phyloP scores from a whole-genome alignment of 208 protist species.

The Trypanosoma vivax region DNA sequence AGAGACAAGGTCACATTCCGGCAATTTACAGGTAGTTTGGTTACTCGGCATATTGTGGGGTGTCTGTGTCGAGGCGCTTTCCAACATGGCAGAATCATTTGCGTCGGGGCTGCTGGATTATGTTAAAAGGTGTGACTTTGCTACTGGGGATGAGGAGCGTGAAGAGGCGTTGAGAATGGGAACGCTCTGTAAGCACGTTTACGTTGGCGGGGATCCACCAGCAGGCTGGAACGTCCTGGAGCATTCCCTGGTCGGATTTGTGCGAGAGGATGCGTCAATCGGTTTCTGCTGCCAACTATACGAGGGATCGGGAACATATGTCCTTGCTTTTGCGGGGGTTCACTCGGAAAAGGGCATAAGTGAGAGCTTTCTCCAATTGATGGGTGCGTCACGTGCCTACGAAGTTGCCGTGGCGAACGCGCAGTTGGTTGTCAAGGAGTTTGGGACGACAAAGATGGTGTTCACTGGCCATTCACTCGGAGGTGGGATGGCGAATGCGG shows the following conservation, averaged over 20 bases:
- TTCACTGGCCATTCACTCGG: conserved; percentile 5
- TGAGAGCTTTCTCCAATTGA: not conserved
- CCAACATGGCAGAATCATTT: no score
- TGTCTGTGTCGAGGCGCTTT: no score
- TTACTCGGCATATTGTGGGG: no score
- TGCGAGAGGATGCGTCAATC: not conserved
- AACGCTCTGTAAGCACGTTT: not conserved
- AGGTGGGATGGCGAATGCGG: not conserved
- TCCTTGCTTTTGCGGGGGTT: conserved; percentile 4
- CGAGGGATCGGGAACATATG: not conserved
- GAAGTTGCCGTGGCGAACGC: not conserved
- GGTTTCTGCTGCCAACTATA: conserved; percentile 3
- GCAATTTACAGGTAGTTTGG: no score
- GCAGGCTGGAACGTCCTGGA: not conserved
- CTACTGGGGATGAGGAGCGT: not conserved
- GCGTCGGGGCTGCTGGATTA: no score
- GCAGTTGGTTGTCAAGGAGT: not conserved
- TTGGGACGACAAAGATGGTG: not conserved
- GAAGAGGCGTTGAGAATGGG: not conserved
- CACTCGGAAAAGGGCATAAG: not conserved
- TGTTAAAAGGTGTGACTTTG: not conserved
- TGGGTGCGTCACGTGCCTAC: not conserved
- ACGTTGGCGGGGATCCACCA: not conserved
- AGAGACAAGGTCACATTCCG: no score
- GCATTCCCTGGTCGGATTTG: not conserved